Evolutionary conservation across 768 basidiomycete genomes (phyloP).

Genomic region (Termitomyces eurrhizus): DNA sequence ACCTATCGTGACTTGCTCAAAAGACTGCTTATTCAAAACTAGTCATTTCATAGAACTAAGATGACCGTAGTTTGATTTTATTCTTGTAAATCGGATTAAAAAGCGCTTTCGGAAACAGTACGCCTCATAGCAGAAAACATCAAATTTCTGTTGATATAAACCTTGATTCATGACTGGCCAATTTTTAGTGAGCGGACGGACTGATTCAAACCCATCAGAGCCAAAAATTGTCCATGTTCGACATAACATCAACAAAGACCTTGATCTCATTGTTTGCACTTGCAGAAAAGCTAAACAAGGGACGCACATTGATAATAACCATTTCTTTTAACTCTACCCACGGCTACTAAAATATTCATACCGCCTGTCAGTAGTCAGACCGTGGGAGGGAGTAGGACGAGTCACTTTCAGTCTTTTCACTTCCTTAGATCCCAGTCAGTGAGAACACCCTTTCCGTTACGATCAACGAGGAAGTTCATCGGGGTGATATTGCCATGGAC

Average conservation of each 20-base stretch:
- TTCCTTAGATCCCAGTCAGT: not conserved
- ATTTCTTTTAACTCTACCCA: not conserved
- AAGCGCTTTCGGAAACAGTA: not conserved
- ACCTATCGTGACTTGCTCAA: not conserved
- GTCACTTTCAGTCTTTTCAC: not conserved
- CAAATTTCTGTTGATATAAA: not conserved
- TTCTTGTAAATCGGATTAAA: not conserved
- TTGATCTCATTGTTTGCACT: not conserved
- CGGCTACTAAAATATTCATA: not conserved
- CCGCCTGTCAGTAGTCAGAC: not conserved
- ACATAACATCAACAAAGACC: not conserved
- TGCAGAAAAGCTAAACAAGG: not conserved
- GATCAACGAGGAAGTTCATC: conserved; percentile 1
- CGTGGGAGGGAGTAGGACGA: not conserved
- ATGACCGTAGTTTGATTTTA: too few species aligned
- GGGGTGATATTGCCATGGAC: not conserved
- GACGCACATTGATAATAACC: not conserved
- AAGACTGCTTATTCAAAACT: not conserved
- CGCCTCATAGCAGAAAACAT: not conserved
- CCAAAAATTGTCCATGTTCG: too few species aligned
- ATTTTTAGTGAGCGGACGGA: not conserved
- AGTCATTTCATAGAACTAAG: not conserved
- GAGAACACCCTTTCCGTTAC: conserved; percentile 1
- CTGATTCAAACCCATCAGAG: not conserved
- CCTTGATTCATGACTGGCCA: not conserved